Evolutionary conservation across 352 stramenopile species (phyloP).

Genomic region (Blastocystis hominis): DNA sequence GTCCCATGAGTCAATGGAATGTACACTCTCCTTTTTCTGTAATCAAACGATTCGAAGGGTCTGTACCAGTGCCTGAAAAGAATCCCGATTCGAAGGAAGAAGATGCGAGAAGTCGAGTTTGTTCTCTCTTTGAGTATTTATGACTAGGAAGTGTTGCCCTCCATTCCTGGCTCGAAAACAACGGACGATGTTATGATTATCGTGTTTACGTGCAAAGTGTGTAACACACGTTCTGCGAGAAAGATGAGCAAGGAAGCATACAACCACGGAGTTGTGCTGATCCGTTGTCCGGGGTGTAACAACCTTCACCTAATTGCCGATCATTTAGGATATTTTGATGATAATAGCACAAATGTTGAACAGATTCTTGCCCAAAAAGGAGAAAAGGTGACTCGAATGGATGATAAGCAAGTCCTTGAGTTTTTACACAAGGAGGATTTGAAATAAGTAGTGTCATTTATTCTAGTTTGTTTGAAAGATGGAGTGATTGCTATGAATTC

Average conservation of each 20-base stretch:
- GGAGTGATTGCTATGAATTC: not conserved
- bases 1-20: not conserved
- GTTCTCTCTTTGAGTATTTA: not conserved
- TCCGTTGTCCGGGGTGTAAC: slow-evolving; percentile 87
- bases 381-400: slow-evolving; percentile 54
- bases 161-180: slow-evolving; percentile 70
- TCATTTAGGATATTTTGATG: slow-evolving; percentile 80
- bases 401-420: slow-evolving; percentile 55
- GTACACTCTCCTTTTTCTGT: not conserved
- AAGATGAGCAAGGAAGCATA: slow-evolving; percentile 85
- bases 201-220: slow-evolving; percentile 93
- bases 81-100: not conserved
- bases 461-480: not conserved
- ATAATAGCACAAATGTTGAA: slow-evolving; percentile 71
- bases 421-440: slow-evolving; percentile 56
- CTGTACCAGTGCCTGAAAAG: not conserved
- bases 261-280: slow-evolving; percentile 88
- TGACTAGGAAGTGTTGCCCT: slow-evolving; percentile 28
- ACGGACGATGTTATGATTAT: slow-evolving; percentile 87
- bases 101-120: slow-evolving; percentile 18
- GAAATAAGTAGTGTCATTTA: slow-evolving; percentile 12
- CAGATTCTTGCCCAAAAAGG: slow-evolving; percentile 57
- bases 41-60: not conserved
- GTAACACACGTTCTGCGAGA: slow-evolving; percentile 88
- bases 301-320: slow-evolving; percentile 96